phyloP scores from a whole-genome alignment of 176 grass and related monocot species.

The Zea luxurians region DNA sequence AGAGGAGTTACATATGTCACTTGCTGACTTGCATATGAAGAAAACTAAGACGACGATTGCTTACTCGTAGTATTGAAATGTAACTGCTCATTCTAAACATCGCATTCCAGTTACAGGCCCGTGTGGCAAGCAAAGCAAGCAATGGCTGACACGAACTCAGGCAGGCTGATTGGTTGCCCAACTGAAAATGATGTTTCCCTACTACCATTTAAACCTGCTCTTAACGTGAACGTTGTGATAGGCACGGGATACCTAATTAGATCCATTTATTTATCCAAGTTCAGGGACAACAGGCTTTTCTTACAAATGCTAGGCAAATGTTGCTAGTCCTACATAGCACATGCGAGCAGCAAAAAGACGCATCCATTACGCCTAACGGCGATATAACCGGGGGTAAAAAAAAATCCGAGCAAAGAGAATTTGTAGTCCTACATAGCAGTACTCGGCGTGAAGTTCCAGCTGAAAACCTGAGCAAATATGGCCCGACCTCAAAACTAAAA shows the following conservation, averaged over 20 bases:
- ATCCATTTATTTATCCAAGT: conserved; percentile 7
- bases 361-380: conserved; percentile 3
- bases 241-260: conserved; percentile 17
- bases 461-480: conserved; percentile 22
- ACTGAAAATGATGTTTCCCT: conserved; percentile 36
- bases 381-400: not conserved
- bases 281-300: not conserved
- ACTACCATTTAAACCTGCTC: conserved; percentile 18
- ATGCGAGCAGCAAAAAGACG: not conserved
- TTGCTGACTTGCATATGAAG: conserved; percentile 22
- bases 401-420: not conserved
- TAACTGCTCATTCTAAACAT: not conserved
- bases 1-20: conserved; percentile 25
- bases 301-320: not conserved
- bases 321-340: too few species aligned
- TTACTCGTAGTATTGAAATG: not conserved
- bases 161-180: conserved; percentile 10
- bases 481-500: not conserved
- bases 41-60: conserved; percentile 19
- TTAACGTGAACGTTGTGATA: conserved; percentile 38
- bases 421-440: too few species aligned
- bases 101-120: conserved; percentile 11
- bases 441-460: not conserved
- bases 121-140: conserved; percentile 33
- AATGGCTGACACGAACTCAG: not conserved